Base-by-base conservation (phyloP, 2,329 filamentous ascomycete genomes). In the Xylaria polymorpha region DNA sequence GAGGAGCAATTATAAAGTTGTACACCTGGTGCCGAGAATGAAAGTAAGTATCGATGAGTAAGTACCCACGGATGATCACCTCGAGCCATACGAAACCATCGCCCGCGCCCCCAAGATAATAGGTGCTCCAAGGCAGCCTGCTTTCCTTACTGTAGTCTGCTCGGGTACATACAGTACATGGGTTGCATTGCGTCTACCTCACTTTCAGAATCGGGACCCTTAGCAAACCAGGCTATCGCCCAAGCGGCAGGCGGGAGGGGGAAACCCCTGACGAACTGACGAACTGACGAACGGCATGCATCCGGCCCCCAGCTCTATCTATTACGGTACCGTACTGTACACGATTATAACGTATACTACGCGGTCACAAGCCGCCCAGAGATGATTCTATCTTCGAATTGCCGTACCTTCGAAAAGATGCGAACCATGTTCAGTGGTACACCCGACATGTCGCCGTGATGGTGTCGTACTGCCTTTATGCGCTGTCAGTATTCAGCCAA, bases 371-470 rank as follows among this genome's bases (percentile, higher is more conserved):
- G 39, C 39, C 39, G 39, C 39, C 14, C 25, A 29, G 39, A 41
- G 8, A 41, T 15, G 39, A 41, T 41, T 41, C 10, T 14, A 29
- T 29, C 25, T 3, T 29, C 25, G 8, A 32, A 51, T 43, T 51
- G 22, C 12, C 20, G 10, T 20, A 10, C 25, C 18, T 29, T 41
- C 32, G 48, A 62, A 22, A 10, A n/a, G 20, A 51, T 48, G 50
- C n/a, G 10, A 46, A 48, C 22, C 22, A 29, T 12, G 46, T 25
- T 43, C 2, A 43, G 25, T 18, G 56, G 14, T 55, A 62, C 61
- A 46, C 41, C 66, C 61, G 66, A 65, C 46, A 55, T 60, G 60
- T 35, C 55, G 56, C 66, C 66, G 56, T 68, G n/a, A 56, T 56
- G 29, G 35, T 37, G 56, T 68, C 41, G 61, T 48, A 60, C 56